These are phyloP conservation scores for Pseudogymnoascus sp. DNA, from an alignment of 2,329 filamentous ascomycete species.

Conservation along the genomic window DNA sequence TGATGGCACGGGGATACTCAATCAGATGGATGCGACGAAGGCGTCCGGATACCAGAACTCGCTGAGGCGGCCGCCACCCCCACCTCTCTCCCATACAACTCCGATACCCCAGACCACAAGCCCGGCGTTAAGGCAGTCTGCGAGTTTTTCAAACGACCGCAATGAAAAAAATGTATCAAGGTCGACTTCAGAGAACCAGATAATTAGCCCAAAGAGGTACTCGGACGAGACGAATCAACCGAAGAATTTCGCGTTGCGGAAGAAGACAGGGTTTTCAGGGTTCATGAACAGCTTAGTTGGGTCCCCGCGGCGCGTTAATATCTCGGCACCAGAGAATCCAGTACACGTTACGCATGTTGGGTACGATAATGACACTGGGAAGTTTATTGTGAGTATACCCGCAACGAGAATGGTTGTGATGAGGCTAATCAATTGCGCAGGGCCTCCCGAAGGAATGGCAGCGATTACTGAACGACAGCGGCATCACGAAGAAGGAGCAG, in stretches of 20 bases:
- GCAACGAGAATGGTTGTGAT: not conserved
- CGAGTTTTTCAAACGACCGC: constrained; percentile 52
- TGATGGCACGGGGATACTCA: constrained; percentile 54
- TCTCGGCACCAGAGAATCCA: constrained; percentile 95
- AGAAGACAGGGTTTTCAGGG: constrained; percentile 82
- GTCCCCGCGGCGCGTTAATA: constrained; percentile 82
- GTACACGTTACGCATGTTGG: constrained; percentile 97
- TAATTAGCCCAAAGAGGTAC: constrained; percentile 59
- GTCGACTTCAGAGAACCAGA: constrained; percentile 35
- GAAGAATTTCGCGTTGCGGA: constrained; percentile 54
- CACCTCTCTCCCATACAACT: constrained; percentile 41
- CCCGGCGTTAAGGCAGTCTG: constrained; percentile 55
- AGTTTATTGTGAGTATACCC: constrained; percentile 65
- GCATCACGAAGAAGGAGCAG: constrained; percentile 92
- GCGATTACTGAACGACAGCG: constrained; percentile 86
- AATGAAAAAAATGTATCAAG: constrained; percentile 38
- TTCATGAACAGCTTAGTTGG: constrained; percentile 79
- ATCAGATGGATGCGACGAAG: constrained; percentile 45
- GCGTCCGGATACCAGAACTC: constrained; percentile 28
- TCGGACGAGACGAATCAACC: constrained; percentile 67
- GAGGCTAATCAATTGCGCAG: constrained; percentile 36
- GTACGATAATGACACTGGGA: constrained; percentile 90
- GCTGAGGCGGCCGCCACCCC: constrained; percentile 35
- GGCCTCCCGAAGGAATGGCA: constrained; percentile 98
- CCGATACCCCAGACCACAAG: constrained; percentile 45